Conservation (phyloP, 345 rosid species). For the Boechera divaricarpa region DNA sequence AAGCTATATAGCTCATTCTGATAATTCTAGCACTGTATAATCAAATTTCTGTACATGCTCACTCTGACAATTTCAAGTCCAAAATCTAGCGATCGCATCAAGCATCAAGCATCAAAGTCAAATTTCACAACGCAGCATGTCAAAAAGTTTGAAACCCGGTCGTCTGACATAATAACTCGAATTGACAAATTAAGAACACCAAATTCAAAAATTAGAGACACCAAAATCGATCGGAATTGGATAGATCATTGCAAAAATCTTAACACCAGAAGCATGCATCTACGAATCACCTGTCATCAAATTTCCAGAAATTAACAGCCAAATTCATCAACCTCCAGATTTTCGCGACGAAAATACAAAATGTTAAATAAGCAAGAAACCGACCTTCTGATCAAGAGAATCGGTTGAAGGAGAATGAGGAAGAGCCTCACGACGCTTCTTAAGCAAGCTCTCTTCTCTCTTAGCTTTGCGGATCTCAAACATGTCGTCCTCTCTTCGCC, state of each 20-base stretch:
- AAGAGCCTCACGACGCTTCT: conserved; percentile 46
- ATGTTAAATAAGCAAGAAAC: conserved; percentile 14
- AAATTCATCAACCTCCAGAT: conserved; percentile 24
- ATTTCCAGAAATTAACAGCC: background rate
- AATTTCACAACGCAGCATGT: conserved; percentile 20
- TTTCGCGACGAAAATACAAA: background rate
- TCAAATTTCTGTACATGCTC: conserved; percentile 15
- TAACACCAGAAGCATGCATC: conserved; percentile 29
- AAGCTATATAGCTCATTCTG: background rate
- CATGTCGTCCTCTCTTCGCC: conserved; percentile 47
- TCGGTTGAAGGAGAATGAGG: conserved; percentile 29
- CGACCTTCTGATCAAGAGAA: conserved; percentile 44
- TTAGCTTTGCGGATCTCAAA: conserved; percentile 47
- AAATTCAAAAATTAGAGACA: conserved; percentile 8
- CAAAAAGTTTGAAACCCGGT: background rate
- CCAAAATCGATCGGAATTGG: conserved; percentile 28
- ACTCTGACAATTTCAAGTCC: conserved; percentile 10
- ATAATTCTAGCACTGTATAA: background rate
- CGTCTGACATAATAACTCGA: background rate
- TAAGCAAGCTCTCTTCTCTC: conserved; percentile 46
- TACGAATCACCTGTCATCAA: background rate
- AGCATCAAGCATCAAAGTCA: background rate
- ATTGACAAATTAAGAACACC: conserved; percentile 9
- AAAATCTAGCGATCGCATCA: background rate
- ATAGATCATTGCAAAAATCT: conserved; percentile 1